Base-by-base conservation (phyloP, 208 protist genomes). In the Wallacemonas rigidus region DNA sequence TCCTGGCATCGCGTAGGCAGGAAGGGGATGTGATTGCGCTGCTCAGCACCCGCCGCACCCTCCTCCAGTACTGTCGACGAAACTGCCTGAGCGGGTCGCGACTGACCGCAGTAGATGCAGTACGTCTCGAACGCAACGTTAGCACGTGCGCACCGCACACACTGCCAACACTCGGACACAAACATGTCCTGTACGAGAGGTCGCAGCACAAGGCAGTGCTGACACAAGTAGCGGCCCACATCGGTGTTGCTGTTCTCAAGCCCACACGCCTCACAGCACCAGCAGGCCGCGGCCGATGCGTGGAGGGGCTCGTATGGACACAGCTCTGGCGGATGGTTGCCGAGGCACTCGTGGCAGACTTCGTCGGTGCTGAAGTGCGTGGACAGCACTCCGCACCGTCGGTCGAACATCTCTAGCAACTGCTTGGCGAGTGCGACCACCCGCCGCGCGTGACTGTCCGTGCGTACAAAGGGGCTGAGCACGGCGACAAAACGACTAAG, bases 81-180 rank as follows among this genome's bases (percentile, higher is more conserved):
- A 36, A 60, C 45, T 39, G 71, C 56, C 56, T 17, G 36, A 26
- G 64, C 35, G 39, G 47, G 54, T 14, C 76, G 75, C 58, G 68
- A 74, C 35, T 62, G 39, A 2, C 79, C 87, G 60, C 92, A 97
- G 78, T 90, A 80, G 36, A 92, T 86, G 69, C 92, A 97, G 68
- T 89, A 93, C 38, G 60, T 69, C 80, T 97, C 92, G 69, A 95
- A 88, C 53, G 81, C 76, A n/a, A 90, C 51, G 73, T 95, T 95
- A 8, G 77, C 82, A 8, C 88, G 71, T 26, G 79, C 65, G 63
- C 92, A 95, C 43, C 47, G 36, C 47, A 38, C 68, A 60, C 92
- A 96, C 57, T 81, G 69, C 88, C 89, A 96, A 74, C 80, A 87
- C 55, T 89, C 80, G 8, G 81, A 80, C 38, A 87, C 80, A 1